These are phyloP conservation scores for Pythium monospermum DNA, from an alignment of 352 stramenopile genomes.

Conservation along the genomic window DNA sequence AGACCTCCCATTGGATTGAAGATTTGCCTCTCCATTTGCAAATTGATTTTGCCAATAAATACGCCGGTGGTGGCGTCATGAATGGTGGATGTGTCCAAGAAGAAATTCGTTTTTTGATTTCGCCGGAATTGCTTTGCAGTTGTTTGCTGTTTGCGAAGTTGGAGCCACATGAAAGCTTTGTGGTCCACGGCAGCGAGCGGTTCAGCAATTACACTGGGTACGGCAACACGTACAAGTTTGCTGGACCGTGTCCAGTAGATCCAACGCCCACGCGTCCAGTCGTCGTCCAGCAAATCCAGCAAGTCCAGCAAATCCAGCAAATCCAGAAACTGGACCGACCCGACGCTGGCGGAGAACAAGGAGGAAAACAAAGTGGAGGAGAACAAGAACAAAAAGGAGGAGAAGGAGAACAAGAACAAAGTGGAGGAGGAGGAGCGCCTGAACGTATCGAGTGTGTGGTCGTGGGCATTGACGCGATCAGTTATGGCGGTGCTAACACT, in stretches of 20 bases:
- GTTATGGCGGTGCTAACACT: conserved; percentile 38
- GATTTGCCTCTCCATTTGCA: conserved; percentile 56
- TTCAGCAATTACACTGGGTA: conserved; percentile 61
- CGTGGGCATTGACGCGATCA: conserved; percentile 66
- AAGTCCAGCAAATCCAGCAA: background rate
- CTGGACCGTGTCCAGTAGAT: conserved; percentile 35
- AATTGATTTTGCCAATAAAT: conserved; percentile 84
- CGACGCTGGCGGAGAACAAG: background rate
- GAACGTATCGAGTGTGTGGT: conserved; percentile 49
- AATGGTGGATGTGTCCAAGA: conserved; percentile 71
- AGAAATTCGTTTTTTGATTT: conserved; percentile 79
- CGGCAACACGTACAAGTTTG: conserved; percentile 47
- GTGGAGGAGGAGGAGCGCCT: too few species aligned
- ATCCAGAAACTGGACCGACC: too few species aligned
- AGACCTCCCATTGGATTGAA: conserved; percentile 55
- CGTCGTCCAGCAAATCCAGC: conserved; percentile 1
- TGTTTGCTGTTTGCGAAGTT: conserved; percentile 63
- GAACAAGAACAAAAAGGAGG: too few species aligned
- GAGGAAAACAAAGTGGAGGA: too few species aligned
- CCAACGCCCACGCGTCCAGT: conserved; percentile 2
- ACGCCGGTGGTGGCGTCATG: conserved; percentile 68
- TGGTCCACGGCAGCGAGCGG: conserved; percentile 59
- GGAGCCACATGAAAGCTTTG: conserved; percentile 62
- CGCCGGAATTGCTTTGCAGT: conserved; percentile 59
- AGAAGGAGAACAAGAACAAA: too few species aligned